Evolutionary conservation across 2,329 filamentous ascomycete species (phyloP), one percentile per base, ranked within the genome.

Genomic region (Xylaria sp.): DNA sequence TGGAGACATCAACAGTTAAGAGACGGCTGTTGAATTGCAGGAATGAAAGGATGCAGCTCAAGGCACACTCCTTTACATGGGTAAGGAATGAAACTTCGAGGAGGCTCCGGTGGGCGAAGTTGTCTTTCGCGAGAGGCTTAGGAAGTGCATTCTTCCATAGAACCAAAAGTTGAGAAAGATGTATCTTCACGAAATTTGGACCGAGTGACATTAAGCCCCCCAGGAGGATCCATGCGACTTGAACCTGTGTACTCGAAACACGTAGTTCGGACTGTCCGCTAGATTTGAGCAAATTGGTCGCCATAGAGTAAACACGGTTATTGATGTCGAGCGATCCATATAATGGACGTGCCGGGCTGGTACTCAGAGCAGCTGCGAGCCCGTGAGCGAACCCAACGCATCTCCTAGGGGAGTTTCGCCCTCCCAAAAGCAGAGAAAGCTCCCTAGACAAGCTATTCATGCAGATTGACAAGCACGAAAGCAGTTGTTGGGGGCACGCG

Each of bases 171-270:
- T 99, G 95, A 2, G 94, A 94, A 7, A 99, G 84, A 77, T 99
- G 95, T 23, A 98, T 98, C 78, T 99, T 99, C 77, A 98, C 94
- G 76, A 99, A 99, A 76, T 97, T 98, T 3, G 95, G 94, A 0
- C 95, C 95, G 0, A 99, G 84, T 0, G 94, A 93, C 94, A 98
- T 98, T 57, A 99, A 80, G 0, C 96, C 95, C 38, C 96, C 95
- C 49, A 99, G 96, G 60, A 99, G 81, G 50, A 96, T 96, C 94
- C 95, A 99, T 4, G 95, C 95, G 2, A 99, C 94, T 74, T 99
- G 95, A 23, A 99, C 93, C 73, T 99, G 95, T 1, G 93, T 97
- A 71, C 92, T 92, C 6, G 95, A 96, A 37, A 95, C 88, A 28
- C 94, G 89, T 56, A 99, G 82, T 74, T 99, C 94, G 1, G 92